Base-by-base conservation (phyloP, 1,139 yeast genomes). In the Diutina mesorugosa region DNA sequence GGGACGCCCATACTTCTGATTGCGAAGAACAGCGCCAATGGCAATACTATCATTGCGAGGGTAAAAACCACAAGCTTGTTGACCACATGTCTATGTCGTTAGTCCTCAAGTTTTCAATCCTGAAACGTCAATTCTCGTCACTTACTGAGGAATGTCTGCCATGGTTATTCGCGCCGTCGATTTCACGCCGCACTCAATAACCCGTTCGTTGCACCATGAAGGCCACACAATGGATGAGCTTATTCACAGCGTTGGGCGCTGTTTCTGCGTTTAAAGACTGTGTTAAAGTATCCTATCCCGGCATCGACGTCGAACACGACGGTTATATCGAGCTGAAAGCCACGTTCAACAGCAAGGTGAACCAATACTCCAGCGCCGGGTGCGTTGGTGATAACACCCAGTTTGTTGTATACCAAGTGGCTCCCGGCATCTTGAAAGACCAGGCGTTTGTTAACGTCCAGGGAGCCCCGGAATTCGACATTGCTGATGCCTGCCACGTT, bases 61-160 rank as follows among this genome's bases (percentile, higher is more conserved):
- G 98, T 90, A 79, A 90, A 91, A 64, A 88, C 78, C 69, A 89
- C 79, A 62, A 93, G 81, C 70, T 91, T 91, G 62, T 77, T 78
- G 56, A 86, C 71, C 56, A 86, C 90, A 46, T 81, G 67, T 62
- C 90, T 83, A 59, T 62, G 6, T 48, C 14, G 53, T 50, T 50
- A 41, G 66, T 61, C 64, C 28, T 21, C n/a, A 12, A 45, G 14
- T 21, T 29, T 47, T 16, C 51, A 29, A 47, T 21, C 18, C 28
- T 6, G 28, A 2, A n/a, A 12, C 45, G n/a, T n/a, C 28, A 14
- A 14, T 30, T 9, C 6, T 32, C 26, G 26, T 29, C 54, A 76
- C 85, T 58, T 74, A 81, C 84, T 75, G 73, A 58, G 89, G 88
- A 59, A 84, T 79, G 64, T 83, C 86, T 51, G 72, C 79, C 55